Conservation (phyloP, 140 eudicot genomes). For the Ambrosia hybrid region DNA sequence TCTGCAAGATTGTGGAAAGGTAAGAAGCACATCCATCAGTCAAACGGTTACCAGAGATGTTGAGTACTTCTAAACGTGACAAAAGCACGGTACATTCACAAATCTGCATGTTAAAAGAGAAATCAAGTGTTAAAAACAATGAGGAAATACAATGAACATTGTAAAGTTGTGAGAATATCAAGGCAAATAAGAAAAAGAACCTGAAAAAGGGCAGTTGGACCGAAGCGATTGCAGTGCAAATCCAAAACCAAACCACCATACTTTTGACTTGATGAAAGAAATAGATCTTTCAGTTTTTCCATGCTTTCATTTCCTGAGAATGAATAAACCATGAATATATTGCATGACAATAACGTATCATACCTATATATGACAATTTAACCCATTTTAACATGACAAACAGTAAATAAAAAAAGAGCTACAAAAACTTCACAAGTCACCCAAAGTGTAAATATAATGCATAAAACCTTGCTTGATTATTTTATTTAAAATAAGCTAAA, state of each 20-base stretch:
- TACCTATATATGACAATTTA: neutral
- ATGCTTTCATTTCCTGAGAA: slow-evolving; percentile 77
- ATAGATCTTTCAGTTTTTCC: slow-evolving; percentile 68
- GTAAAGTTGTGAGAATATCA: slow-evolving; percentile 6
- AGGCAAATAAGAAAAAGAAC: slow-evolving; percentile 24
- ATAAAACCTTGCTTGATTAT: neutral
- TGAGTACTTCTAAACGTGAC: slow-evolving; percentile 88
- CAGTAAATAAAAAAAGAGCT: too few relatives aligned
- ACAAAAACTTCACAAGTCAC: too few relatives aligned
- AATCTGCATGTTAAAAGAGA: slow-evolving; percentile 52
- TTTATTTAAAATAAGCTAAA: neutral
- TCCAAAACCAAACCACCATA: slow-evolving; percentile 82
- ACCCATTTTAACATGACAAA: neutral
- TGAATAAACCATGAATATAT: slow-evolving; percentile 6
- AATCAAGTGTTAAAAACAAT: neutral
- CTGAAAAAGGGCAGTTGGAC: slow-evolving; percentile 86
- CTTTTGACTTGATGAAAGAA: slow-evolving; percentile 69
- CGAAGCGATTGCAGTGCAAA: slow-evolving; percentile 81
- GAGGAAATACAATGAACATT: neutral
- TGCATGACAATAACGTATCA: neutral
- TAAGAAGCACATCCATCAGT: slow-evolving; percentile 84
- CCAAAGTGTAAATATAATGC: neutral
- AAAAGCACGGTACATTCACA: slow-evolving; percentile 77
- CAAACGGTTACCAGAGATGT: slow-evolving; percentile 86
- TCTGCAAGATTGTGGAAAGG: slow-evolving; percentile 74